Evolutionary conservation across 2,329 filamentous ascomycete genomes (phyloP), one percentile per base, ranked within the genome.

Genomic region (Neonectria ditissima): DNA sequence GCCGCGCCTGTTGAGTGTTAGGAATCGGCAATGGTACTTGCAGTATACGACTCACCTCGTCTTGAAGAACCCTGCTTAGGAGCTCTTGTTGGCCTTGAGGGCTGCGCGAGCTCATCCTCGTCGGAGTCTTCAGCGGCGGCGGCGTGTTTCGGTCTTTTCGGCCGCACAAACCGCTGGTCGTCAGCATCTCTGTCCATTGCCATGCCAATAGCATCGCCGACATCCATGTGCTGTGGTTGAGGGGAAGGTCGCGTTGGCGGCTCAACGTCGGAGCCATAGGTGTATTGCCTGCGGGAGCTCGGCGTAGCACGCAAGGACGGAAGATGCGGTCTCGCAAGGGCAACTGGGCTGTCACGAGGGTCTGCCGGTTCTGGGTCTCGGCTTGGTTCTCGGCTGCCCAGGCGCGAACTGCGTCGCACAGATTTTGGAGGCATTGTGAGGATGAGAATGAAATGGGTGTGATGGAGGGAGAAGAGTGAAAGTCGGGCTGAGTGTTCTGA

Each of bases 181-280:
- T 69, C 69, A 3, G 66, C 62, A 2, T 67, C 67, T 11, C 69
- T 65, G 2, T 63, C 63, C 8, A 79, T 62, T 14, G 72, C 76
- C 13, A 70, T 68, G 10, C 68, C 71, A 32, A 79, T 74, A 8
- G 76, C 78, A 48, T 64, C 72, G 55, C 69, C 69, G 18, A 79
- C 62, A 43, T 74, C 69, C 63, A 73, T 67, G 18, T 67, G 60
- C 24, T 71, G 70, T 6, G 65, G 28, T 70, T 75, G 57, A 64
- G 63, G 55, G 50, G 62, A 65, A 37, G 63, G 52, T 63, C 72
- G 65, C 37, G 74, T 73, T 18, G 68, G 66, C 2, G 79, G 79
- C 53, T 80, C 79, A 30, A 66, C 73, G n/a, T 60, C 76, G 34
- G 79, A 76, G 34, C 79, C 79, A 67, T 80, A 80, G 1, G 77